These are phyloP conservation scores for Saitozyma podzolica DNA, from an alignment of 768 basidiomycete species.

Conservation along the genomic window DNA sequence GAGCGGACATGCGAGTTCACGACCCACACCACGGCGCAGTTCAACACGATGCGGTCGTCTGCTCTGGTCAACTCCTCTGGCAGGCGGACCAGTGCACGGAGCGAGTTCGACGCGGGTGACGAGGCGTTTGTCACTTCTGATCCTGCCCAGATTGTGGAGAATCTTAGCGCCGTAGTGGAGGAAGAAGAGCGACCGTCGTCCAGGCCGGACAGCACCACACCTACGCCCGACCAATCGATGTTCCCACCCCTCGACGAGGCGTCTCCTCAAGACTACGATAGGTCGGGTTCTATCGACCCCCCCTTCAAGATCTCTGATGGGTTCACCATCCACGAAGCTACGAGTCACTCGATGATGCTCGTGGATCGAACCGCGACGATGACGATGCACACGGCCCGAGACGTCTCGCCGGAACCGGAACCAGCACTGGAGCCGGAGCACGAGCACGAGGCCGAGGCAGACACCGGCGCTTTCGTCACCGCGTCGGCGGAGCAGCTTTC, in stretches of 20 bases:
- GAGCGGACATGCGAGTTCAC: conserved; percentile 89
- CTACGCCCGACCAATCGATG: conserved; percentile 8
- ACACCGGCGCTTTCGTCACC: background rate
- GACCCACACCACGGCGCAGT: conserved; percentile 48
- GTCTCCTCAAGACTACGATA: conserved; percentile 10
- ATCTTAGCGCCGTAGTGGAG: conserved; percentile 46
- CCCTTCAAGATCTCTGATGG: conserved; percentile 49
- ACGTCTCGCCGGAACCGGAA: conserved; percentile 15
- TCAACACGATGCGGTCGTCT: conserved; percentile 45
- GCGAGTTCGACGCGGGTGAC: conserved; percentile 23
- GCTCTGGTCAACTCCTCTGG: conserved; percentile 26
- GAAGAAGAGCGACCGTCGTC: conserved; percentile 41
- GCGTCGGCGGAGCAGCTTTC: background rate
- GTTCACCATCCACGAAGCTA: conserved; percentile 42
- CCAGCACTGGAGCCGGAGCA: background rate
- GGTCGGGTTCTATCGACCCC: conserved; percentile 25
- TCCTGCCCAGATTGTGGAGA: conserved; percentile 15
- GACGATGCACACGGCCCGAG: conserved; percentile 26
- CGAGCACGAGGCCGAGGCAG: background rate
- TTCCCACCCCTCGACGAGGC: conserved; percentile 9
- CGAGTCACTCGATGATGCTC: conserved; percentile 27
- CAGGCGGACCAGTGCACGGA: conserved; percentile 52
- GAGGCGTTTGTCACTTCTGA: conserved; percentile 21
- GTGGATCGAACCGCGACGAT: conserved; percentile 9
- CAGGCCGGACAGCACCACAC: conserved; percentile 13